Base-by-base conservation (phyloP, 202 grass and related monocot genomes). In the Elaeis oleifera region DNA sequence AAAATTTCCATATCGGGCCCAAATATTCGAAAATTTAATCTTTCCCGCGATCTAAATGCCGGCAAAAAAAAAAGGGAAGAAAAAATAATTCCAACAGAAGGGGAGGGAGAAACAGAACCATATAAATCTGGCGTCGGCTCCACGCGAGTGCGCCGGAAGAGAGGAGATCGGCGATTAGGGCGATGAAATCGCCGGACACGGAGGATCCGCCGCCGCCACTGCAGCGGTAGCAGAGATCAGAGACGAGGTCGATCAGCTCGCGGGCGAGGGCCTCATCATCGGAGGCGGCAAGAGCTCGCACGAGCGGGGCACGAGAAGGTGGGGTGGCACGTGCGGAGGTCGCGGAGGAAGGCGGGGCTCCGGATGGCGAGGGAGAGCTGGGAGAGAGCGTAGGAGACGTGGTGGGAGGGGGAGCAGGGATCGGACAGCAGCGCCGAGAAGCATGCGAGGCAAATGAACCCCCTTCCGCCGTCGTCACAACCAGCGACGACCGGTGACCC, bases 381-480 rank as follows among this genome's bases (percentile, higher is more conserved):
- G 59, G 78, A 59, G 5, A 81, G 74, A 4, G 85, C 64, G 63
- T 91, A 88, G 44, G 71, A 79, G 3, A 81, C 88, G 60, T 89
- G 81, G 76, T 90, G 84, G 16, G 87, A 74, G 48, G 81, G 79
- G 59, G 81, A 72, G 67, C 77, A 69, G n/a, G 73, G 64, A 15
- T 85, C 63, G 64, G 84, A 83, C 60, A 77, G 80, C 21, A 96
- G 81, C 5, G 76, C 64, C 24, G 77, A 79, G 53, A 79, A 76
- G 68, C 84, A 96, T 39, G 80, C 83, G 53, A 96, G 79, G 64
- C 87, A 91, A 79, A 91, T 68, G 61, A 72, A 67, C 56, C 87
- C 73, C 77, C 74, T 63, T 71, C 79, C 4, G 74, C 64, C 57
- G 87, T 77, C 18, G 78, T 59, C 68, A 96, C 69, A 24, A 79